phyloP scores from a whole-genome alignment of 768 basidiomycete genomes.

The Crucibulum laeve region DNA sequence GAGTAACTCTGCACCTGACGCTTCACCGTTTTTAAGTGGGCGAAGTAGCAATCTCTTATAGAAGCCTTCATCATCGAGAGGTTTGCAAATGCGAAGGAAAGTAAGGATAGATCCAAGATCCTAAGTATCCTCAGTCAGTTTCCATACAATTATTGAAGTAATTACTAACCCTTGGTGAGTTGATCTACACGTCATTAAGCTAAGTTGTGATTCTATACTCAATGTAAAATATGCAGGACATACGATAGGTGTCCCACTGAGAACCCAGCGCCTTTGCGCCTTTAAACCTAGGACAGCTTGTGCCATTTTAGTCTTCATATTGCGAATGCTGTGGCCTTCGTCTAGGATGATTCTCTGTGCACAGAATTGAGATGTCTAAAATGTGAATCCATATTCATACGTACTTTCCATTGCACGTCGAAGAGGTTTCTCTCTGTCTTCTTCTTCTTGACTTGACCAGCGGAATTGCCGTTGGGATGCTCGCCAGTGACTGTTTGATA shows the following conservation, averaged over 20 bases:
- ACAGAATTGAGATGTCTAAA: neutral
- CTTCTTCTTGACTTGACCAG: slow-evolving; percentile 41
- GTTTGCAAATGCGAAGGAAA: slow-evolving; percentile 82
- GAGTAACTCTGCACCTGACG: slow-evolving; percentile 65
- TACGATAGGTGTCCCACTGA: slow-evolving; percentile 89
- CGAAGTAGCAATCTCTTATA: slow-evolving; percentile 77
- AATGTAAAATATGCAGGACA: slow-evolving; percentile 22
- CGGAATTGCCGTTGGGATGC: slow-evolving; percentile 21
- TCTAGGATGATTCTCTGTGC: slow-evolving; percentile 74
- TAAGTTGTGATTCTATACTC: slow-evolving; percentile 1
- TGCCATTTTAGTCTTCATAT: slow-evolving; percentile 83
- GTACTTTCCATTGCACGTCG: slow-evolving; percentile 77
- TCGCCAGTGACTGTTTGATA: slow-evolving; percentile 71
- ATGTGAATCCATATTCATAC: slow-evolving; percentile 2
- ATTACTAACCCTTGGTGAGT: slow-evolving; percentile 59
- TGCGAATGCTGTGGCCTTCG: slow-evolving; percentile 86
- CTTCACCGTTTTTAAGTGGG: slow-evolving; percentile 67
- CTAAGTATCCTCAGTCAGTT: slow-evolving; percentile 24
- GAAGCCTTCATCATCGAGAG: slow-evolving; percentile 78
- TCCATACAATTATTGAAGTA: neutral
- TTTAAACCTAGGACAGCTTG: slow-evolving; percentile 57
- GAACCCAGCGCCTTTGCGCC: slow-evolving; percentile 74
- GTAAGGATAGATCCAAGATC: slow-evolving; percentile 85
- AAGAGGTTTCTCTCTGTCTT: slow-evolving; percentile 61
- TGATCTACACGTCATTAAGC: slow-evolving; percentile 49